Base-by-base conservation (phyloP, 495 filamentous ascomycete species). In the Geopyxis carbonaria region DNA sequence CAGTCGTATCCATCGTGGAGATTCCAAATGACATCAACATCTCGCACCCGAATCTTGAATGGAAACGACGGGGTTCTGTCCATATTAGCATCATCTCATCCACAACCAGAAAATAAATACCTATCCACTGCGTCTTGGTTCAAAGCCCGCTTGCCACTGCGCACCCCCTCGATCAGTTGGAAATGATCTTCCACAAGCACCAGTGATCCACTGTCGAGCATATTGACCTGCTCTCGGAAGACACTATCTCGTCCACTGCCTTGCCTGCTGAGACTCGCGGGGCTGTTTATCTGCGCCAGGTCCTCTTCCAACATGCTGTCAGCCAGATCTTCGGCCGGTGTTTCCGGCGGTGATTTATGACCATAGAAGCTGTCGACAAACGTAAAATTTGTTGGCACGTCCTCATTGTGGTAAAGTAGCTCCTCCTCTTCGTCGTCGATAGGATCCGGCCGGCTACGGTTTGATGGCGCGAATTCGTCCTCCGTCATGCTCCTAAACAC, bases 1-100 rank as follows among this genome's bases (percentile, higher is more conserved):
- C 91, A 99, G 58, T 99, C 91, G 54, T 92, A 99, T 4, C 91
- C 91, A 60, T 99, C 91, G 56, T 84, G 93, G 1, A 99, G 63
- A 56, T 99, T 93, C 91, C 91, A 99, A 45, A 95, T 92, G 32
- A 93, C 63, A 55, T 95, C 81, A 10, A 91, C 74, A 57, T 93
- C 84, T 3, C 81, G 73, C 11, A 94, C 67, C 22, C 72, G 69
- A 6, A 95, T 63, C 43, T 73, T 72, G 16, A 95, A 63, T 10
- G 89, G 87, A 31, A 53, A 54, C 21, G 48, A 53, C 5, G 34
- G 29, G 23, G 46, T 24, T n/a, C 29, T 33, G 16, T 28, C 28
- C 2, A 8, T 7, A 30, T 30, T 10, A 33, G 6, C 31, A 10
- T 16, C 5, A 33, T 13, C 7, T 7, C 5, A 16, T 18, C 16